Evolutionary conservation across 805 yeast species (phyloP).

Genomic region (Teunomyces funiuensis): DNA sequence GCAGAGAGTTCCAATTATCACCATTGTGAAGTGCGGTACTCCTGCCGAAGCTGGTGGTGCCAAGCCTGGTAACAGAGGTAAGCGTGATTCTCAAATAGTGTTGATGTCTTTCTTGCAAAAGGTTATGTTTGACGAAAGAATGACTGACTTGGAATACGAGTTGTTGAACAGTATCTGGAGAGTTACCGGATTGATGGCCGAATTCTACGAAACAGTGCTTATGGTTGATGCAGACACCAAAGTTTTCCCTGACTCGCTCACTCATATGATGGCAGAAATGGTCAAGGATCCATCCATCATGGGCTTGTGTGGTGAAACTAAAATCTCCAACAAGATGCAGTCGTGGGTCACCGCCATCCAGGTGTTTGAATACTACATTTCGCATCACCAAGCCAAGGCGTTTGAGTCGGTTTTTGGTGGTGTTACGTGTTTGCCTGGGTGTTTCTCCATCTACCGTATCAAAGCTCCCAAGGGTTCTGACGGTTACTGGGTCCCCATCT

Average conservation of each 20-base stretch:
- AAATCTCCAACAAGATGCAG: slow-evolving; percentile 76
- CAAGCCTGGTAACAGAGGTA: slow-evolving; percentile 91
- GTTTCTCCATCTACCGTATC: slow-evolving; percentile 89
- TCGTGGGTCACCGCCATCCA: slow-evolving; percentile 93
- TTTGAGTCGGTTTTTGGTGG: slow-evolving; percentile 94
- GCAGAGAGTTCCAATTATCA: slow-evolving; percentile 76
- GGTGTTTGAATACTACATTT: slow-evolving; percentile 89
- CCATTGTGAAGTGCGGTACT: slow-evolving; percentile 86
- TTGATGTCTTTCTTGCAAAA: slow-evolving; percentile 88
- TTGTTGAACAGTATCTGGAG: slow-evolving; percentile 73
- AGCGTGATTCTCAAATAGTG: slow-evolving; percentile 90
- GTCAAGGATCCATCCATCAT: slow-evolving; percentile 80
- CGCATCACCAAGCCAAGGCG: slow-evolving; percentile 93
- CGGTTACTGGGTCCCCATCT: slow-evolving; percentile 86
- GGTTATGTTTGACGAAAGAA: slow-evolving; percentile 87
- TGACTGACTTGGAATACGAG: slow-evolving; percentile 87
- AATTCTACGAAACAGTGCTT: slow-evolving; percentile 73
- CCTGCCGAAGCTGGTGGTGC: slow-evolving; percentile 67
- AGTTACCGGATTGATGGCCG: slow-evolving; percentile 82
- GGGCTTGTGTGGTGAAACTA: slow-evolving; percentile 96
- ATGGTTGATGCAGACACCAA: slow-evolving; percentile 97
- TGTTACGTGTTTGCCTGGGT: slow-evolving; percentile 94
- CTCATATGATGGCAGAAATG: slow-evolving; percentile 90
- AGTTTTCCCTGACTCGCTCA: slow-evolving; percentile 81
- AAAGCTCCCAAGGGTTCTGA: slow-evolving; percentile 77